phyloP scores from a whole-genome alignment of 768 basidiomycete genomes.

The Leccinellum albellum region DNA sequence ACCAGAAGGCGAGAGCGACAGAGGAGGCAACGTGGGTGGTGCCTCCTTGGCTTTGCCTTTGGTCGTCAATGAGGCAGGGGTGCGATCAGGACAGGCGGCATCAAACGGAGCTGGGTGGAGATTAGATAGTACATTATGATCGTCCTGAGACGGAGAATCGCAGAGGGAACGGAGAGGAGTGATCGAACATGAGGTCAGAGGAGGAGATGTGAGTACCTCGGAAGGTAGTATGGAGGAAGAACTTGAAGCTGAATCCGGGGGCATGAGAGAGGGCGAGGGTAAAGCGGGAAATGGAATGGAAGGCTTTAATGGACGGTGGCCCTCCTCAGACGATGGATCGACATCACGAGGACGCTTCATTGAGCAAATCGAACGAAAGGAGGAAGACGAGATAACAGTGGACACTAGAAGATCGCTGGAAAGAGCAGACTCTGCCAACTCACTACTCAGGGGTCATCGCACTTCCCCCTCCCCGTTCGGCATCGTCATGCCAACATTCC shows the following conservation, averaged over 20 bases:
- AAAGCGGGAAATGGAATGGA: not conserved
- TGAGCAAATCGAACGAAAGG: slow-evolving; percentile 21
- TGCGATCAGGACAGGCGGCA: too few relatives aligned
- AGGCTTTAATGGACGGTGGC: slow-evolving; percentile 6
- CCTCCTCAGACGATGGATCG: slow-evolving; percentile 41
- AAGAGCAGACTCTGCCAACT: slow-evolving; percentile 13
- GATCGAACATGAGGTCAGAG: slow-evolving; percentile 13
- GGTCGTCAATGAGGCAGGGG: slow-evolving; percentile 28
- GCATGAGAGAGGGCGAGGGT: slow-evolving; percentile 15
- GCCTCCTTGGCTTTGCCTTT: slow-evolving; percentile 55
- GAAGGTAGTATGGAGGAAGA: too few relatives aligned
- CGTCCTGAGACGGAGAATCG: not conserved
- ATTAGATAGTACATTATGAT: slow-evolving; percentile 22
- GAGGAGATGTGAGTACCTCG: too few relatives aligned
- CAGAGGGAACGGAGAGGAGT: too few relatives aligned
- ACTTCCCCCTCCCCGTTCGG: too few relatives aligned
- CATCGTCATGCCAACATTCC: slow-evolving; percentile 12
- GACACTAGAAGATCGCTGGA: slow-evolving; percentile 14
- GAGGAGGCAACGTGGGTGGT: slow-evolving; percentile 63
- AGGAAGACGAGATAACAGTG: slow-evolving; percentile 5
- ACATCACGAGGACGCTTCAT: slow-evolving; percentile 41
- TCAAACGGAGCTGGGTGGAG: slow-evolving; percentile 18
- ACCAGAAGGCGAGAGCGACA: slow-evolving; percentile 55
- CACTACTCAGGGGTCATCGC: slow-evolving; percentile 20
- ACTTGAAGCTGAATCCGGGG: not conserved